phyloP scores from a whole-genome alignment of 257 asterid genomes.

The Linderniella brevidens region DNA sequence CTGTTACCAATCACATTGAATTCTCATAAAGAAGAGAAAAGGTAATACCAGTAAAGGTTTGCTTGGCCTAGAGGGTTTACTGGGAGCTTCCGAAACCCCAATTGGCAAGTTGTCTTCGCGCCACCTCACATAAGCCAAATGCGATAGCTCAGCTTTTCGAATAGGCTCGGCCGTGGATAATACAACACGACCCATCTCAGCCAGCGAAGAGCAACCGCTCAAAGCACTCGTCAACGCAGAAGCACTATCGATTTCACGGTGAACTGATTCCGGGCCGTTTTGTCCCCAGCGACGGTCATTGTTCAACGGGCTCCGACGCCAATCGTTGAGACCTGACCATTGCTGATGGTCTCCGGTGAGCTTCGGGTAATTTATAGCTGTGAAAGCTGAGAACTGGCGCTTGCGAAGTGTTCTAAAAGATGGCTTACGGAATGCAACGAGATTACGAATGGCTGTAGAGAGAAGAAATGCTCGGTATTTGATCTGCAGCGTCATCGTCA shows the following conservation, averaged over 20 bases:
- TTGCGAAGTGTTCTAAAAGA: too few species aligned
- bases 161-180: slow-evolving; percentile 69
- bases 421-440: too few species aligned
- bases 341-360: slow-evolving; percentile 17
- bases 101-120: slow-evolving; percentile 41
- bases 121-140: slow-evolving; percentile 60
- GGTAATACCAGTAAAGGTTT: slow-evolving; percentile 52
- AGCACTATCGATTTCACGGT: slow-evolving; percentile 5
- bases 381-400: too few species aligned
- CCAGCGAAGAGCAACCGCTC: slow-evolving; percentile 37
- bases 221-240: slow-evolving; percentile 6
- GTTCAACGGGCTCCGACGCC: slow-evolving; percentile 63
- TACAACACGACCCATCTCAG: slow-evolving; percentile 73
- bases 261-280: slow-evolving; percentile 37
- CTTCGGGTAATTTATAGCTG: too few species aligned
- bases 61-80: slow-evolving; percentile 55
- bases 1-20: background rate
- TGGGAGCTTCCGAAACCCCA: slow-evolving; percentile 51
- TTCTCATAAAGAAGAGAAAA: background rate
- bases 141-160: slow-evolving; percentile 61
- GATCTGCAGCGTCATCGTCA: too few species aligned
- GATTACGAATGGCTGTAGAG: too few species aligned
- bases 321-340: slow-evolving; percentile 72
- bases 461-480: too few species aligned
- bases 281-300: slow-evolving; percentile 65